These are phyloP conservation scores for Phytophthora foliorum DNA, from an alignment of 352 stramenopile genomes.

Conservation along the genomic window DNA sequence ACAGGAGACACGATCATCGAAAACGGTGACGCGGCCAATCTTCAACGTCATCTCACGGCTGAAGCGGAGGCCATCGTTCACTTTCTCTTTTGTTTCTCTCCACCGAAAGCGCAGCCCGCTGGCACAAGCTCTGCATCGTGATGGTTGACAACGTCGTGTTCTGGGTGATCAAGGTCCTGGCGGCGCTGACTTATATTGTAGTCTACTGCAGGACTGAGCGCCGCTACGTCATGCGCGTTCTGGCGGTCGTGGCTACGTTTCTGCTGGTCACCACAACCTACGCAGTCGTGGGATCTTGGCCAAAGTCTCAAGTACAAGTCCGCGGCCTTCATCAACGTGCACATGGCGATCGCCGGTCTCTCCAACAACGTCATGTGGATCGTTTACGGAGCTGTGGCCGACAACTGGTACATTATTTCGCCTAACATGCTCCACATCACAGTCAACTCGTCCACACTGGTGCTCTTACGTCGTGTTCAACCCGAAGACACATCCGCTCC, in stretches of 20 bases:
- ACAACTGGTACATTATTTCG: conserved; percentile 36
- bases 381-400: conserved; percentile 39
- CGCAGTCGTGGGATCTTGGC: conserved; percentile 38
- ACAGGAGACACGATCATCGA: conserved; percentile 1
- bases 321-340: conserved; percentile 47
- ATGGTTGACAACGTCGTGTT: conserved; percentile 30
- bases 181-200: conserved; percentile 46
- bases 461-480: conserved; percentile 38
- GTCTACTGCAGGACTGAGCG: conserved; percentile 56
- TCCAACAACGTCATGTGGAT: conserved; percentile 56
- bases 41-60: too few species aligned
- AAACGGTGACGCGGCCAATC: neutral
- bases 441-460: conserved; percentile 26
- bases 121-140: neutral
- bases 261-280: conserved; percentile 45
- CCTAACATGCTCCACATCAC: conserved; percentile 33
- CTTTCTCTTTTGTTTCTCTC: conserved; percentile 8
- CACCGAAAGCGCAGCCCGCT: too few species aligned
- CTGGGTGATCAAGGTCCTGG: conserved; percentile 35
- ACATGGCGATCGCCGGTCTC: conserved; percentile 48
- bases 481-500: conserved; percentile 20
- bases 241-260: conserved; percentile 21
- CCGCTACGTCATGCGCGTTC: conserved; percentile 26
- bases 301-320: conserved; percentile 46
- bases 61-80: neutral